A percentile compares a stretch with the other conserved stretches of the same genome.
These are phyloP conservation scores for Apophysomyces sp. DNA, from an alignment of 371 early-diverging fungal genomes.

Conservation along the genomic window DNA sequence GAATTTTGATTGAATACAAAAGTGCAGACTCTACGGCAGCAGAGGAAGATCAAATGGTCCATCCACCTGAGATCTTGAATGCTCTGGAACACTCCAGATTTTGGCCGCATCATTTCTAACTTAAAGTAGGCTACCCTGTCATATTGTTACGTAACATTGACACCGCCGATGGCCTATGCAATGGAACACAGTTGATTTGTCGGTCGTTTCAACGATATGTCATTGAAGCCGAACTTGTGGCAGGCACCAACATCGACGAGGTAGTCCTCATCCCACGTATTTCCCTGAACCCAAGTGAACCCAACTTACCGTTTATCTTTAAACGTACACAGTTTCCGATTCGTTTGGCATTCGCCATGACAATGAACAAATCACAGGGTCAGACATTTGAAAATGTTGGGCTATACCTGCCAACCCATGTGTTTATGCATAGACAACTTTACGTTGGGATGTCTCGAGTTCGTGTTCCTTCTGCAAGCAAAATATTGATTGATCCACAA, in stretches of 20 bases:
- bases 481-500: no score
- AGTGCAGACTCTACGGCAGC: no score
- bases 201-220: background rate
- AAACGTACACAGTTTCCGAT: background rate
- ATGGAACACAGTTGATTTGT: slow-evolving; percentile 10
- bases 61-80: no score
- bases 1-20: no score
- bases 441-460: slow-evolving; percentile 11
- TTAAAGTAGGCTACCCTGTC: no score
- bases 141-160: slow-evolving; percentile 12
- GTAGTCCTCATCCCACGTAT: slow-evolving; percentile 5
- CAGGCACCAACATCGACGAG: background rate
- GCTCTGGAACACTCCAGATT: no score
- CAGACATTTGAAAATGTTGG: slow-evolving; percentile 12
- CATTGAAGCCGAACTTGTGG: background rate
- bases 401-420: slow-evolving; percentile 10
- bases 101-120: no score
- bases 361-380: slow-evolving; percentile 24
- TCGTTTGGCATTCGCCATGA: slow-evolving; percentile 7
- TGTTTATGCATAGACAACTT: slow-evolving; percentile 14
- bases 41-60: no score
- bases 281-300: background rate
- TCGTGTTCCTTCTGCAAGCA: no score
- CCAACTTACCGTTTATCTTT: background rate
- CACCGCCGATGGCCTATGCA: slow-evolving; percentile 11